These are phyloP conservation scores for Dactylellina parvicollis DNA, from an alignment of 2,329 filamentous ascomycete genomes.

Conservation along the genomic window DNA sequence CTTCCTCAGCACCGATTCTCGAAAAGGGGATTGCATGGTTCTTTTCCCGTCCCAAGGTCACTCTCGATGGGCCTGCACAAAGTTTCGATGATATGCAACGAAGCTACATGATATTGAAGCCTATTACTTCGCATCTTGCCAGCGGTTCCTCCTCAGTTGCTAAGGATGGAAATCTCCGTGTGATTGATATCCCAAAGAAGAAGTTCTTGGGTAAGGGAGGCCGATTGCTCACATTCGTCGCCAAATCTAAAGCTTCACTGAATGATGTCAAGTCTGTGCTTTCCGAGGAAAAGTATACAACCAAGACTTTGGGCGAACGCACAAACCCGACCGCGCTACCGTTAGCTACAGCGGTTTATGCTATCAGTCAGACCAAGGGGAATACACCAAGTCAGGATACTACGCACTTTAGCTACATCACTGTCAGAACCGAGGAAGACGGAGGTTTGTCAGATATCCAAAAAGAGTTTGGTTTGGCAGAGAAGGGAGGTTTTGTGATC, in stretches of 20 bases:
- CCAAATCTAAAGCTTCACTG: slow-evolving; percentile 75
- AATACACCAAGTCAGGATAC: slow-evolving; percentile 72
- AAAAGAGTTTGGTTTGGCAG: slow-evolving; percentile 75
- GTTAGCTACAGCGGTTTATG: slow-evolving; percentile 86
- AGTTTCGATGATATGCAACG: slow-evolving; percentile 77
- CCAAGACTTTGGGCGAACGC: slow-evolving; percentile 73
- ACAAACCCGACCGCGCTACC: slow-evolving; percentile 73
- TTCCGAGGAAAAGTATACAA: slow-evolving; percentile 73
- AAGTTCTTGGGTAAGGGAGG: slow-evolving; percentile 68
- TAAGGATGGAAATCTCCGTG: slow-evolving; percentile 68
- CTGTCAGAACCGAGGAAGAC: slow-evolving; percentile 61
- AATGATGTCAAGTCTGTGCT: slow-evolving; percentile 78
- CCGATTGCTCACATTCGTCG: slow-evolving; percentile 79
- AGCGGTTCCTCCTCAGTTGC: slow-evolving; percentile 60
- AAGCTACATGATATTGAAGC: slow-evolving; percentile 78
- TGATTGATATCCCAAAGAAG: slow-evolving; percentile 86
- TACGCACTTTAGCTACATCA: slow-evolving; percentile 82
- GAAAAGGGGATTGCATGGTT: slow-evolving; percentile 94
- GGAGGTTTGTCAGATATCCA: slow-evolving; percentile 75
- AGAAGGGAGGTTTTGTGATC: slow-evolving; percentile 79
- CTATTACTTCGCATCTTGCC: slow-evolving; percentile 64
- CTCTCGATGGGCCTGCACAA: slow-evolving; percentile 72
- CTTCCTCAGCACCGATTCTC: slow-evolving; percentile 65
- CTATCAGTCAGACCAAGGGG: slow-evolving; percentile 75
- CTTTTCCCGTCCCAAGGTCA: slow-evolving; percentile 82